phyloP scores from a whole-genome alignment of 225 moss, liverwort and hornwort species.

The Sphagnum tenellum region DNA sequence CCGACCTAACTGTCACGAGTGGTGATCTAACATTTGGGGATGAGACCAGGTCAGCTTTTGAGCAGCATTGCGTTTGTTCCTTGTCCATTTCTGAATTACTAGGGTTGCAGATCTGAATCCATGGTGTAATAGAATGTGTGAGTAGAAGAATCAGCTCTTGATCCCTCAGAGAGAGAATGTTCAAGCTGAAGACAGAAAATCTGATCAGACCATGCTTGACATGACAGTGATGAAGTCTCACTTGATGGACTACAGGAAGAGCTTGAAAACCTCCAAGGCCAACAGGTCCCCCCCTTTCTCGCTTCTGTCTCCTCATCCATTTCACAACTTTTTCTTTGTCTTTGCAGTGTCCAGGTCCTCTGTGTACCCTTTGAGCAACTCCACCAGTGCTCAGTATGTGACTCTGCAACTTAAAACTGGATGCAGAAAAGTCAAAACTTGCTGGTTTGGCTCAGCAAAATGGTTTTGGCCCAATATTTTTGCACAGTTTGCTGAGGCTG shows the following conservation, averaged over 20 bases:
- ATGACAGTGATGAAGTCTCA: constrained; percentile 76
- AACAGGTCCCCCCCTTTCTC: constrained; percentile 50
- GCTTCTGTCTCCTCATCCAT: not conserved
- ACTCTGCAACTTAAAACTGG: not conserved
- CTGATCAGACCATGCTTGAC: not conserved
- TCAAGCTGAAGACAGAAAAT: no score
- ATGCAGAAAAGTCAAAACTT: no score
- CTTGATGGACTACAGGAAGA: constrained; percentile 87
- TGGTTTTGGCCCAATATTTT: no score
- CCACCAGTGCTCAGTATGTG: not conserved
- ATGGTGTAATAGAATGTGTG: not conserved
- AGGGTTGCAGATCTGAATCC: not conserved
- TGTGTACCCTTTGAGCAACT: not conserved
- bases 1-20: constrained; percentile 70
- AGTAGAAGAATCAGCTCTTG: not conserved
- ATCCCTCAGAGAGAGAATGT: no score
- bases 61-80: not conserved
- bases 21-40: constrained; percentile 96
- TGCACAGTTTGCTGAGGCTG: no score
- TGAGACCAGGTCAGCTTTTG: constrained; percentile 47
- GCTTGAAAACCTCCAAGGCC: constrained; percentile 79
- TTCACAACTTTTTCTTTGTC: not conserved
- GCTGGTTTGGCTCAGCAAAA: no score
- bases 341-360: not conserved
- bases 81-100: not conserved